Base-by-base conservation (phyloP, 2,329 filamentous ascomycete species). In the Colletotrichum tropicicola region DNA sequence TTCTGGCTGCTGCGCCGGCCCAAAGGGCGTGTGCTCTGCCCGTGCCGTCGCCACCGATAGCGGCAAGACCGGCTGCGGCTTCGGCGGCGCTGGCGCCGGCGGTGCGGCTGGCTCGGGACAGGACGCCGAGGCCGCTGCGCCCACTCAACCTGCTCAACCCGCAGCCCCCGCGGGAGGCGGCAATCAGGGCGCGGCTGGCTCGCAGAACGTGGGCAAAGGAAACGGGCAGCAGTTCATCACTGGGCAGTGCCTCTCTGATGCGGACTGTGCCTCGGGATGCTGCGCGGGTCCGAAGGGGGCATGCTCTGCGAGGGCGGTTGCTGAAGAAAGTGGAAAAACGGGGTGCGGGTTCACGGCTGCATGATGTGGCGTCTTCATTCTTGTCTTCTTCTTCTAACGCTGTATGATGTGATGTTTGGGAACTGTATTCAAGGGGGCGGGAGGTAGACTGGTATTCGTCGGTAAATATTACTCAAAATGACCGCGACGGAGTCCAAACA, bases 1-100 rank as follows among this genome's bases (percentile, higher is more conserved):
- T 4, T 73, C 73, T 1, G 70, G 69, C 10, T 78, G 76, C 59
- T 78, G 76, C 48, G 74, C 73, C 5, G 72, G 59, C 5, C 73
- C 70, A 35, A 75, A 72, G 44, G 75, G 75, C 5, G 73, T 76
- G 28, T 79, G 77, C 67, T 77, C 76, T 7, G 75, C 74, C 9
- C 47, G 70, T 1, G 76, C 72, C 2, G 75, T 74, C 1, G 70
- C 73, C 15, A 71, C 64, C 23, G 72, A 74, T 52, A 71, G 70
- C 13, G 76, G 75, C 19, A 78, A 78, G 62, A 74, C 32, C 12
- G 32, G 32, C 32, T 35, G 76, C 65, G 75, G 75, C 4, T 77
- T 77, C 48, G 69, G 67, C 44, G 59, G 61, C 12, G 66, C 41
- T 23, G 41, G 10, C 9, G 65, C 37, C 6, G 48, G 37, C 6